Base-by-base conservation (phyloP, 805 yeast genomes). In the Zygosaccharomyces pseudorouxii region DNA sequence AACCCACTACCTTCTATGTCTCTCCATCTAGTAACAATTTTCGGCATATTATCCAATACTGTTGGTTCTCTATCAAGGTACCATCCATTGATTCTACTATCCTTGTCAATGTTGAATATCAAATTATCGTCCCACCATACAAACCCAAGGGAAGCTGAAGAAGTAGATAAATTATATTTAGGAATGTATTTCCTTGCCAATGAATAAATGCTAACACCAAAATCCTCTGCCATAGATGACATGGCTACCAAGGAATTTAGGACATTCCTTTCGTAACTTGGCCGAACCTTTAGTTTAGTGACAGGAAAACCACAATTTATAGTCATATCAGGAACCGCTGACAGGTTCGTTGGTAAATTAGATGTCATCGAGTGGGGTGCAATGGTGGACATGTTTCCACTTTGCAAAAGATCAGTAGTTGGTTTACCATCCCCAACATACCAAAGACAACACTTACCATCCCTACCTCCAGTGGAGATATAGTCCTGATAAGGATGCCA, bases 381-480 rank as follows among this genome's bases (percentile, higher is more conserved):
- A 22, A 31, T 29, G 12, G 35, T 38, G 11, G 44, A 39, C 8
- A 36, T 23, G 16, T 31, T 27, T 14, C 36, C 36, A 18, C 19
- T 29, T 1, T 44, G 33, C 1, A 37, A 31, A 12, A 29, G 23
- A 12, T 41, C 49, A 33, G 38, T 25, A 30, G 38, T 27, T 28
- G 29, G 38, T 20, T 39, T 37, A 8, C 42, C 44, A 31, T 64
- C 68, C 6, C 71, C 69, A 20, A 65, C 52, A 42, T 64, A 62
- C 71, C 71, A 67, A 11, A 64, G 48, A 35, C 65, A 63, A 30
- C 66, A 60, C 49, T 65, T 64, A 46, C 85, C 84, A 67, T 93
- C 99, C 58, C 97, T 75, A 6, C 99, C 99, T 12, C 97, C 97
- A 18, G 96, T 87, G 4, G 84, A 82, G 18, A 93, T 77, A 58